Conservation (phyloP, 192 early-diverging fungal genomes). For the Jimgerdemannia flammicorona region DNA sequence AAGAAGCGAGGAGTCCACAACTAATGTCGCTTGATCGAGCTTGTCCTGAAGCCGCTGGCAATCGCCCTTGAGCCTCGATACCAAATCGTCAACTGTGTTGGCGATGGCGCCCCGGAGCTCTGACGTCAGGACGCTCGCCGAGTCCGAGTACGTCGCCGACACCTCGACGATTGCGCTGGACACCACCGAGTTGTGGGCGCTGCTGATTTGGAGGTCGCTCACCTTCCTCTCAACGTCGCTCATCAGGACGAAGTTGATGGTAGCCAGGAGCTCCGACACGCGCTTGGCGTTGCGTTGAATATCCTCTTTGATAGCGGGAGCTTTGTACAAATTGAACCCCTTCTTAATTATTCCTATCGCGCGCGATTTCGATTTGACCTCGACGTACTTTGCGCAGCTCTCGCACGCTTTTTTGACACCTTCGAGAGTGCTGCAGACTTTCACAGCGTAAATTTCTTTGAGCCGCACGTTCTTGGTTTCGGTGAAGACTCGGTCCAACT, state of each 20-base stretch:
- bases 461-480: neutral
- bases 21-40: slow-evolving; percentile 11
- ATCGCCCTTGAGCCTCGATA: slow-evolving; percentile 7
- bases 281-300: neutral
- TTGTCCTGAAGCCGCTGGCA: slow-evolving; percentile 9
- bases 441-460: neutral
- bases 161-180: too few species aligned
- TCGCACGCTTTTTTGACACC: neutral
- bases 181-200: neutral
- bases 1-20: slow-evolving; percentile 1
- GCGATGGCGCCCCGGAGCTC: slow-evolving; percentile 4
- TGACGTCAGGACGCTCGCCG: neutral
- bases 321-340: slow-evolving; percentile 3
- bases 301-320: neutral
- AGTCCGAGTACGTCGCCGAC: too few species aligned
- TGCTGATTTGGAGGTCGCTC: neutral
- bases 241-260: neutral
- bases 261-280: neutral
- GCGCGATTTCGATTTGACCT: neutral
- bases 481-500: slow-evolving; percentile 2
- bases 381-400: slow-evolving; percentile 1
- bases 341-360: neutral
- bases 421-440: slow-evolving; percentile 6
- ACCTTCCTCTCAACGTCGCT: neutral
- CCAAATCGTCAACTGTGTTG: slow-evolving; percentile 10